A percentile compares a stretch with the other conserved stretches of the same genome.
phyloP scores from a whole-genome alignment of 495 filamentous ascomycete genomes.

The Letharia lupina region DNA sequence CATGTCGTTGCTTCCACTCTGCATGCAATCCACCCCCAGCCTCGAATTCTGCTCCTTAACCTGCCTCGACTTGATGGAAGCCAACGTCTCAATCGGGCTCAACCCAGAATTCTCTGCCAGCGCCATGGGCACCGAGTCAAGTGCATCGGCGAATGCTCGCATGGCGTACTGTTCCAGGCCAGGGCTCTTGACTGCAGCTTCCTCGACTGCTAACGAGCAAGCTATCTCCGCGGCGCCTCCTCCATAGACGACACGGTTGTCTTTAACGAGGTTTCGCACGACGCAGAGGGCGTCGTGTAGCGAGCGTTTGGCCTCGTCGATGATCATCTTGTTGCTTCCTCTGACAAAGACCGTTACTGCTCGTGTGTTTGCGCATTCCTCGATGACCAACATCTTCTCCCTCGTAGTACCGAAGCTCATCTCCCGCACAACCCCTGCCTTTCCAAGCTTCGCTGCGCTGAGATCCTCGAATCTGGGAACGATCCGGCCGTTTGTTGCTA shows the following conservation, averaged over 20 bases:
- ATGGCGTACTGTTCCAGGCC: constrained; percentile 98
- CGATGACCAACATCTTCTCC: constrained; percentile 99
- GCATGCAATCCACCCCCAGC: constrained; percentile 97
- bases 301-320: constrained; percentile 96
- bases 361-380: constrained; percentile 96
- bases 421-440: constrained; percentile 82
- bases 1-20: constrained; percentile 90
- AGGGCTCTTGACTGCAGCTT: constrained; percentile 88
- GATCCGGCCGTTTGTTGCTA: constrained; percentile 95
- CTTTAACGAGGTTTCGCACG: constrained; percentile 87
- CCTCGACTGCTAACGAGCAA: constrained; percentile 91
- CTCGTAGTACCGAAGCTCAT: constrained; percentile 95
- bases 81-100: constrained; percentile 90
- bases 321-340: constrained; percentile 99
- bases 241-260: constrained; percentile 98
- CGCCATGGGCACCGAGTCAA: constrained; percentile 93
- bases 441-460: constrained; percentile 79
- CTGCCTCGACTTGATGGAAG: constrained; percentile 90
- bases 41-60: constrained; percentile 78
- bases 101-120: constrained; percentile 95
- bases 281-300: constrained; percentile 97
- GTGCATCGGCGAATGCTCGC: constrained; percentile 91
- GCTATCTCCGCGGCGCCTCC: constrained; percentile 97
- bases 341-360: constrained; percentile 93
- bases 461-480: constrained; percentile 96